These are phyloP conservation scores for Crithidia fasciculata DNA, from an alignment of 208 protist species.

Conservation along the genomic window DNA sequence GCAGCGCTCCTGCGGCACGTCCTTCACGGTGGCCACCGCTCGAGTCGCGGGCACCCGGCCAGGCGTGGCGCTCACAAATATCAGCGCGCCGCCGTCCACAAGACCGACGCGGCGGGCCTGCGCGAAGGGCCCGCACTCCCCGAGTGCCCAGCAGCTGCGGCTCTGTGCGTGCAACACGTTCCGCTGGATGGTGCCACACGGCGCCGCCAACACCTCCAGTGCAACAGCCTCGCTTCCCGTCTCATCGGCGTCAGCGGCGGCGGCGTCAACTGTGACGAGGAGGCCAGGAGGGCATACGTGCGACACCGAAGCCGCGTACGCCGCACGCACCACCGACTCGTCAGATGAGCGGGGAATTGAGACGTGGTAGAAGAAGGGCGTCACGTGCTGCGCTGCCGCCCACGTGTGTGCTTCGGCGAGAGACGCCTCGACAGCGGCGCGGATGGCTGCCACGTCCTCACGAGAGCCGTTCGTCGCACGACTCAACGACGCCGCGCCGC, in stretches of 20 bases:
- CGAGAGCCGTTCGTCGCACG: background rate
- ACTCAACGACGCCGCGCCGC: no score
- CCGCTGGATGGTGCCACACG: constrained; percentile 14
- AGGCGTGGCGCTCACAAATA: constrained; percentile 42
- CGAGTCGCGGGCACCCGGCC: constrained; percentile 54
- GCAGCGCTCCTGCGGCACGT: constrained; percentile 25
- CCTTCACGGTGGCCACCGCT: constrained; percentile 26
- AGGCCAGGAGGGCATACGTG: constrained; percentile 38
- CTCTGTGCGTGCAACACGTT: constrained; percentile 89
- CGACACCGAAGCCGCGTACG: constrained; percentile 18
- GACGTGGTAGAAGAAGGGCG: constrained; percentile 26
- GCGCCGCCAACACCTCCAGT: constrained; percentile 29
- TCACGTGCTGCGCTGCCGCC: constrained; percentile 4
- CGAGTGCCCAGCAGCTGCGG: constrained; percentile 91
- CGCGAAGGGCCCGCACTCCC: constrained; percentile 84
- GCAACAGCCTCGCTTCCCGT: background rate
- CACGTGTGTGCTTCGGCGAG: constrained; percentile 1
- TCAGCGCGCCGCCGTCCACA: background rate
- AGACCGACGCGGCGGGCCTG: constrained; percentile 54
- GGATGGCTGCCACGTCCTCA: background rate
- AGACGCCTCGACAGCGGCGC: background rate
- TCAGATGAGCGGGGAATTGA: constrained; percentile 9
- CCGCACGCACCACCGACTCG: constrained; percentile 15
- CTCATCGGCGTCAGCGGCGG: background rate
- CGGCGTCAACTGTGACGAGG: constrained; percentile 6